Base-by-base conservation (phyloP, 2,329 filamentous ascomycete genomes). In the Nemania abortiva region DNA sequence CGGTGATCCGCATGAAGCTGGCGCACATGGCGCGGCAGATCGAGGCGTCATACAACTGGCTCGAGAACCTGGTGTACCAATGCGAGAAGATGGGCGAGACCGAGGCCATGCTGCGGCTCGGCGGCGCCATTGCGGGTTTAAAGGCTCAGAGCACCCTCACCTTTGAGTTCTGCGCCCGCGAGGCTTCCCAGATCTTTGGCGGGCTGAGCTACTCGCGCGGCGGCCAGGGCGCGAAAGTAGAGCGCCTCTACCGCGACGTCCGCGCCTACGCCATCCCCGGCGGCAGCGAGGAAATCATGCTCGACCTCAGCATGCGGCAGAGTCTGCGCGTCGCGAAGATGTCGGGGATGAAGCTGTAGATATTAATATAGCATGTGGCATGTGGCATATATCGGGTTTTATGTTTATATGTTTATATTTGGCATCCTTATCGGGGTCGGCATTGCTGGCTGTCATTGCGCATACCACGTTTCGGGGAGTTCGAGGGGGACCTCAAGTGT, bases 21-120 rank as follows among this genome's bases (percentile, higher is more conserved):
- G 96, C 96, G 1, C 93, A 98, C 82, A 99, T 99, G 96, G 95
- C 94, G 2, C 91, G 96, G 66, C 96, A 98, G 84, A 97, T 98
- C 81, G 96, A 99, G 83, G 94, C 96, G 27, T 93, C 91, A n/a
- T 96, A 96, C 84, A 92, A 92, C 82, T 99, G 96, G 96, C 89
- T 98, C 67, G 96, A 99, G 86, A 97, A 93, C 80, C 84, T 98
- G 71, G 91, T 98, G 81, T 98, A 90, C 86, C 96, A 99, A 83
- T 96, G 93, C 84, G 84, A 94, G 82, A 90, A 90, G 82, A 98
- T 98, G 95, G 90, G 90, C 72, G 94, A 98, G 81, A 94, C 91
- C 60, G 94, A 98, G 84, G 95, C 95, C 68, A 98, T 98, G 94
- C 86, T 98, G 76, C 93, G 95, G 75, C 92, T 99, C 7, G 96